These are phyloP conservation scores for Phytophthora macrochlamydospora DNA, from an alignment of 352 stramenopile genomes.

Conservation along the genomic window DNA sequence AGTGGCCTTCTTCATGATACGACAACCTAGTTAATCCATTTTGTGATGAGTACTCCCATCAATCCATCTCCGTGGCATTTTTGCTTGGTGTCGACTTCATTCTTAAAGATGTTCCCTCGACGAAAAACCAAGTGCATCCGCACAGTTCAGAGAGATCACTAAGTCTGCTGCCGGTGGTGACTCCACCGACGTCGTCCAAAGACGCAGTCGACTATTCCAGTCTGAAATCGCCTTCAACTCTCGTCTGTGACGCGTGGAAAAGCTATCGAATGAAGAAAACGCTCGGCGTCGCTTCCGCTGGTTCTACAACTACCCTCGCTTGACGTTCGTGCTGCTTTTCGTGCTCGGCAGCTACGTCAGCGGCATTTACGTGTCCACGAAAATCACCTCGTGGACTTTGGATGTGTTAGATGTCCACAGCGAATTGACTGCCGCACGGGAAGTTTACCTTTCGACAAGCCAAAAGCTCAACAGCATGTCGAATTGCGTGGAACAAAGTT, in stretches of 20 bases:
- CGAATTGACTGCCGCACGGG: slow-evolving; percentile 33
- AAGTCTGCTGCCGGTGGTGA: not conserved
- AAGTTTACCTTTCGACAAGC: slow-evolving; percentile 39
- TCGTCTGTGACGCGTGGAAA: slow-evolving; percentile 1
- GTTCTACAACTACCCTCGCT: slow-evolving; percentile 50
- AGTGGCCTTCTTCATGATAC: slow-evolving; percentile 70
- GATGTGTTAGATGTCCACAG: slow-evolving; percentile 26
- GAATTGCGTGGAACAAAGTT: slow-evolving; percentile 38
- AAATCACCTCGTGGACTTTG: slow-evolving; percentile 41
- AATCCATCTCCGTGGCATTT: not conserved
- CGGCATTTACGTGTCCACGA: slow-evolving; percentile 49
- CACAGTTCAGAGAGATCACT: slow-evolving; percentile 1
- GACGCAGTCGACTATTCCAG: slow-evolving; percentile 13
- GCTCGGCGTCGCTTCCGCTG: slow-evolving; percentile 8
- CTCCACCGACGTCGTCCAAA: slow-evolving; percentile 6
- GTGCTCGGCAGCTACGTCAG: slow-evolving; percentile 43
- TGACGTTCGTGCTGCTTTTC: slow-evolving; percentile 62
- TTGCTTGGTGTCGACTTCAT: not conserved
- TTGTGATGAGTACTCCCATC: slow-evolving; percentile 60
- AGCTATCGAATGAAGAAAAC: not conserved
- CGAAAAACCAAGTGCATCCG: slow-evolving; percentile 31
- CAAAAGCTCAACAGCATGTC: slow-evolving; percentile 35
- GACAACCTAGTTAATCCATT: slow-evolving; percentile 86
- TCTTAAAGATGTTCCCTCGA: slow-evolving; percentile 26
- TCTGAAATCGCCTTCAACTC: slow-evolving; percentile 25